Conservation (phyloP, 352 stramenopile genomes). For the Globisporangium splendens region DNA sequence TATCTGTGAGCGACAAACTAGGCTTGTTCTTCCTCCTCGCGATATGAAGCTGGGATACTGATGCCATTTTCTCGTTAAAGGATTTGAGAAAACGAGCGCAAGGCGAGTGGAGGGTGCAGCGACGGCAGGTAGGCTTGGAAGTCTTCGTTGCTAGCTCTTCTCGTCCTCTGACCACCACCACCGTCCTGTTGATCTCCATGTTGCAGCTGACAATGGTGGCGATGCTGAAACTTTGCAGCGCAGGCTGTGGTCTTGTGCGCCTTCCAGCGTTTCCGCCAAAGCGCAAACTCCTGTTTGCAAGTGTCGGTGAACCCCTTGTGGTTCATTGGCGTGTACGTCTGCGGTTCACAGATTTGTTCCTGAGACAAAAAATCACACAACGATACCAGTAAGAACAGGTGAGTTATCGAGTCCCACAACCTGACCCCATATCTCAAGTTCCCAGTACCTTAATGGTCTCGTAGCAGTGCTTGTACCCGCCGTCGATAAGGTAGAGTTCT, state of each 20-base stretch:
- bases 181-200: background rate
- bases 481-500: constrained; percentile 66
- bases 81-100: constrained; percentile 13
- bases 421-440: no score
- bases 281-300: constrained; percentile 47
- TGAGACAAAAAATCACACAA: background rate
- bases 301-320: constrained; percentile 36
- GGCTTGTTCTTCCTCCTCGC: background rate
- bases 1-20: constrained; percentile 12
- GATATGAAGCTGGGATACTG: no score
- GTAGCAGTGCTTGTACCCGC: constrained; percentile 72
- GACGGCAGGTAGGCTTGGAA: background rate
- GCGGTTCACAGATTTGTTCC: constrained; percentile 31
- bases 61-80: background rate
- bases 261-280: constrained; percentile 46
- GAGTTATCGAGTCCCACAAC: no score
- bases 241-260: constrained; percentile 38
- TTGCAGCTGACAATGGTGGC: constrained; percentile 2
- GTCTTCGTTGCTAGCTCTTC: background rate
- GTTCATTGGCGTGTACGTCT: constrained; percentile 47
- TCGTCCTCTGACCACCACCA: background rate
- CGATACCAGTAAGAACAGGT: background rate
- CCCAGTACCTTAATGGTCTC: constrained; percentile 30
- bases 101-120: background rate
- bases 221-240: constrained; percentile 30